Base-by-base conservation (phyloP, 2,329 filamentous ascomycete genomes). In the Fusarium goolgardi region DNA sequence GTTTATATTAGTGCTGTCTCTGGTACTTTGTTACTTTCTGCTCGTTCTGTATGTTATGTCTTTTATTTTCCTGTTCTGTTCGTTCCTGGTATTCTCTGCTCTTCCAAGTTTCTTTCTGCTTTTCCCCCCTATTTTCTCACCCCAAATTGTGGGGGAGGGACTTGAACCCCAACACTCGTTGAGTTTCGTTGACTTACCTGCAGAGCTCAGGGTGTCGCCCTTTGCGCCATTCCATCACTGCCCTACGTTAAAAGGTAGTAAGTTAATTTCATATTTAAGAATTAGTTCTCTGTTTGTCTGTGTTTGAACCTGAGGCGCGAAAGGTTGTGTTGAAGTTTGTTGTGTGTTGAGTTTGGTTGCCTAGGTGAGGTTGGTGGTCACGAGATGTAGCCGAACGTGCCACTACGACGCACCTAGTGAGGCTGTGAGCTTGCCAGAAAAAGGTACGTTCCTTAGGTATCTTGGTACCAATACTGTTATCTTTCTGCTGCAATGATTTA, bases 221-320 rank as follows among this genome's bases (percentile, higher is more conserved):
- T 20, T 56, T 63, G 58, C 59, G 50, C 59, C 59, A 41, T 45
- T 56, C 59, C 59, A 44, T 63, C 59, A 63, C 34, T 34, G 32
- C 59, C 18, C 58, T 44, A 41, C 50, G 3, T 16, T 16, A 27
- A 5, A 2, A 6, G 6, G 25, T 21, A 13, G 6, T 2, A 0
- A 3, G 4, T 2, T 21, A 4, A 39, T n/a, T n/a, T 27, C 3
- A 2, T 31, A 49, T 35, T 45, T 40, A 45, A 50, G 3, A 10
- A 18, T 20, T 55, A 32, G n/a, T 9, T 5, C 6, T 25, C 13
- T 8, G 5, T 9, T 18, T 39, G 2, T 3, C 16, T 18, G 1
- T 23, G 11, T 12, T 16, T 10, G 10, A 15, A 3, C 31, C 5
- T 16, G 21, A 18, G 2, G 18, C 15, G 23, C 8, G 18, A 4